These are phyloP conservation scores for Nannochloris sp. DNA, from an alignment of 139 green algal species.

Conservation along the genomic window DNA sequence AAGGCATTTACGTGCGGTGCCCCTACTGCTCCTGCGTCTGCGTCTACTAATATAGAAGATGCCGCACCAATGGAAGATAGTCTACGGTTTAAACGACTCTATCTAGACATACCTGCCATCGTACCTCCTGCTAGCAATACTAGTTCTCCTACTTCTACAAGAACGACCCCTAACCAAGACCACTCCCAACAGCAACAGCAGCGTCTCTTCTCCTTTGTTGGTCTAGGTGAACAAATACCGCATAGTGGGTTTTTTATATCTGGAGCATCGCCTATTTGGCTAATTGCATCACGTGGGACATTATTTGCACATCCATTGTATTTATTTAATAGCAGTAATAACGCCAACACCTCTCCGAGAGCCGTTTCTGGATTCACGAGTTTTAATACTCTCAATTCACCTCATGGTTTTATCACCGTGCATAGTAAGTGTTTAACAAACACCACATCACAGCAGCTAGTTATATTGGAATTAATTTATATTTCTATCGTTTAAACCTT, in stretches of 20 bases:
- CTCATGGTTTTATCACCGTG: conserved; percentile 55
- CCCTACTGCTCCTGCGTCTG: conserved; percentile 1
- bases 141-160: too few species aligned
- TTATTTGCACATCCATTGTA: conserved; percentile 52
- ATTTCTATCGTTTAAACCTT: not conserved
- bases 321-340: not conserved
- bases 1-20: conserved; percentile 29
- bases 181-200: not conserved
- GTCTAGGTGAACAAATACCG: conserved; percentile 32
- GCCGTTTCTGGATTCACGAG: conserved; percentile 55
- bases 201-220: conserved; percentile 28
- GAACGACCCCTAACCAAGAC: too few species aligned
- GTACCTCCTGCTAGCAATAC: conserved; percentile 1
- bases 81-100: conserved; percentile 38
- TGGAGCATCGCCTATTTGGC: conserved; percentile 60
- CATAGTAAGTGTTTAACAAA: too few species aligned
- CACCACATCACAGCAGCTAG: too few species aligned
- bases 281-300: conserved; percentile 50
- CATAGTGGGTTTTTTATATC: conserved; percentile 27
- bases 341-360: too few species aligned
- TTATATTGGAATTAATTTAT: not conserved
- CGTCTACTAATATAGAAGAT: not conserved
- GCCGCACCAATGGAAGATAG: too few species aligned
- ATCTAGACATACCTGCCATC: conserved; percentile 18
- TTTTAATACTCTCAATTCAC: conserved; percentile 88